Evolutionary conservation across 1,284 basidiomycete species (phyloP).

Genomic region (Caloboletus firmus): DNA sequence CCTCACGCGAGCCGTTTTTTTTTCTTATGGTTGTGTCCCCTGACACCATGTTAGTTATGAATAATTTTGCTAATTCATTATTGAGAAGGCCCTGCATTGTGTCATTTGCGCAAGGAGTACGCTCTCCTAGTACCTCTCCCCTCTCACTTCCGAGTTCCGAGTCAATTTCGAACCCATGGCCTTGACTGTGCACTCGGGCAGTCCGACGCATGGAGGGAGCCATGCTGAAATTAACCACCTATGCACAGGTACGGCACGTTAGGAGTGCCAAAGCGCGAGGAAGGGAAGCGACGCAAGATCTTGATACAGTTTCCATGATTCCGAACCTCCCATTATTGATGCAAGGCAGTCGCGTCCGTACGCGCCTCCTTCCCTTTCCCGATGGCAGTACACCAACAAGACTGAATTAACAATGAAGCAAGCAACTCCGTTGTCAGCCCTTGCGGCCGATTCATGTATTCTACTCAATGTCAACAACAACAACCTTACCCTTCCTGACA

Average conservation of each 20-base stretch:
- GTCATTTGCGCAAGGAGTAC: not conserved
- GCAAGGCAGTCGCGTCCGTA: not conserved
- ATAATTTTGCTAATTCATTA: not conserved
- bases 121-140: not conserved
- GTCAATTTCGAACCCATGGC: too few relatives aligned
- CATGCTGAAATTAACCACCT: not conserved
- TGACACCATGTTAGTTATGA: not conserved
- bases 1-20: too few relatives aligned
- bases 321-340: not conserved
- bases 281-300: not conserved
- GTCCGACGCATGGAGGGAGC: not conserved
- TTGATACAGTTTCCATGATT: not conserved
- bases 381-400: too few relatives aligned
- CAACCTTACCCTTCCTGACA: rapidly evolving
- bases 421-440: not conserved
- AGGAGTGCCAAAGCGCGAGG: not conserved
- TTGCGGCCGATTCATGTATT: not conserved
- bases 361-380: too few relatives aligned
- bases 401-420: too few relatives aligned
- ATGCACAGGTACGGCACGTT: not conserved
- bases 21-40: not conserved
- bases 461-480: not conserved
- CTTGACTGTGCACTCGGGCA: not conserved
- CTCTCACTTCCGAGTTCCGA: not conserved
- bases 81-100: too few relatives aligned